Evolutionary conservation across 805 yeast genomes (phyloP).

Genomic region (Hanseniaspora hatyaiensis): DNA sequence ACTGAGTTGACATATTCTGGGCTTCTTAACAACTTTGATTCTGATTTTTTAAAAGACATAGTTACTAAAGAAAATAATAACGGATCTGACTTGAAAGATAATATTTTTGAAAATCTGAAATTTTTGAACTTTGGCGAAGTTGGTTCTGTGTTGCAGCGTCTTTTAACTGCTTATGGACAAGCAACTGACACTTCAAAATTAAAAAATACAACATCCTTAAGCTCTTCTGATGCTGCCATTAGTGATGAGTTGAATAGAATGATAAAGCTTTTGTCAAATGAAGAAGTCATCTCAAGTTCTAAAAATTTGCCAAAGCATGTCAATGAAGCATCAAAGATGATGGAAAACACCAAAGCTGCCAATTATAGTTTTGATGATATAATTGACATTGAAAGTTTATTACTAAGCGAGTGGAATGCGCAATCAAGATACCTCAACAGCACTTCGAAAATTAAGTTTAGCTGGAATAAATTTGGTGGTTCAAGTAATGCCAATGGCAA

Average conservation of each 20-base stretch:
- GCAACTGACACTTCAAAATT: constrained; percentile 7
- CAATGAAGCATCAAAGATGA: constrained; percentile 27
- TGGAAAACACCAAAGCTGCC: constrained; percentile 1
- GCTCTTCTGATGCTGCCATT: neutral
- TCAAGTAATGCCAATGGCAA: neutral
- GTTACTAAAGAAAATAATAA: constrained; percentile 24
- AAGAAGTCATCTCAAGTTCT: constrained; percentile 12
- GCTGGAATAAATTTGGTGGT: constrained; percentile 8
- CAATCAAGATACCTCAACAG: constrained; percentile 10
- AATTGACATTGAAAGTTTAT: constrained; percentile 12
- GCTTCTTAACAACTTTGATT: constrained; percentile 57
- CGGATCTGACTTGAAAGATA: constrained; percentile 23
- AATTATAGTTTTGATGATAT: constrained; percentile 5
- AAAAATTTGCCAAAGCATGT: constrained; percentile 14
- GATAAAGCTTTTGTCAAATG: constrained; percentile 11
- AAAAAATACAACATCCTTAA: neutral
- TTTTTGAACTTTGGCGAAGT: constrained; percentile 67
- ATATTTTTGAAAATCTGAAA: constrained; percentile 32
- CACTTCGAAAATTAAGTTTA: constrained; percentile 7
- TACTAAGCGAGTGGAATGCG: constrained; percentile 13
- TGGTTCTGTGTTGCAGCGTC: constrained; percentile 56
- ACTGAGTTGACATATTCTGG: constrained; percentile 77
- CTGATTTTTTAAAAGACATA: constrained; percentile 37
- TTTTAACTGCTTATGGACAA: constrained; percentile 28
- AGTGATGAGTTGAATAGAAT: constrained; percentile 10